phyloP scores from a whole-genome alignment of 129 eudicot genomes.

The Ambrosia artemisiifolia region DNA sequence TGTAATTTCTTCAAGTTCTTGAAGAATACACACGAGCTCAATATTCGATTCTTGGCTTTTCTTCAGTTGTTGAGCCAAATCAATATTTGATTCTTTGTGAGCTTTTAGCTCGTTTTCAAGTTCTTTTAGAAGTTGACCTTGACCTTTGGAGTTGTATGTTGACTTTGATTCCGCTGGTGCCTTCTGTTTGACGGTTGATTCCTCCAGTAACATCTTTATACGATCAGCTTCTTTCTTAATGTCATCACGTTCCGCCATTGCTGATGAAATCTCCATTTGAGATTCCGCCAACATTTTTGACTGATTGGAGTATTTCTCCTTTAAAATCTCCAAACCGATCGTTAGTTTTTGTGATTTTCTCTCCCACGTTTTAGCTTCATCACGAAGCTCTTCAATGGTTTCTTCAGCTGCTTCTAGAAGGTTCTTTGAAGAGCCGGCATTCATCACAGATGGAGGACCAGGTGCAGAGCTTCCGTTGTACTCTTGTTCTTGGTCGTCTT shows the following conservation, averaged over 20 bases:
- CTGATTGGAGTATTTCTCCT: conserved; percentile 46
- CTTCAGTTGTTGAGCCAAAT: conserved; percentile 50
- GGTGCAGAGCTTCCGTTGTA: conserved; percentile 24
- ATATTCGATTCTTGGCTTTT: conserved; percentile 70
- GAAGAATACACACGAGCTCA: conserved; percentile 69
- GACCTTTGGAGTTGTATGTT: conserved; percentile 32
- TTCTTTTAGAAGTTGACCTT: conserved; percentile 44
- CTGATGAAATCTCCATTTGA: conserved; percentile 60
- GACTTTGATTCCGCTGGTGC: conserved; percentile 32
- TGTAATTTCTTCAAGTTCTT: conserved; percentile 65
- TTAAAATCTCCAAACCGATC: conserved; percentile 67
- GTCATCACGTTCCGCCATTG: conserved; percentile 45
- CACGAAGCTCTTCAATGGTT: conserved; percentile 71
- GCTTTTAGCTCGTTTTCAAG: conserved; percentile 63
- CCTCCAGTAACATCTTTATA: conserved; percentile 38
- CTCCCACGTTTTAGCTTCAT: conserved; percentile 90
- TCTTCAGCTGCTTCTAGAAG: conserved; percentile 74
- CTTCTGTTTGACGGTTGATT: conserved; percentile 36
- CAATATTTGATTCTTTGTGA: conserved; percentile 47
- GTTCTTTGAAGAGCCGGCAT: conserved; percentile 48
- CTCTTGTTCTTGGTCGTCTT: conserved; percentile 33
- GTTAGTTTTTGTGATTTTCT: conserved; percentile 56
- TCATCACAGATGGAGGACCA: conserved; percentile 28
- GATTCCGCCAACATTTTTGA: conserved; percentile 44
- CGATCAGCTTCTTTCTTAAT: conserved; percentile 59